Evolutionary conservation across 1,284 basidiomycete species (phyloP), one percentile per base, ranked within the genome.

Genomic region (Papiliotrema terrestris): DNA sequence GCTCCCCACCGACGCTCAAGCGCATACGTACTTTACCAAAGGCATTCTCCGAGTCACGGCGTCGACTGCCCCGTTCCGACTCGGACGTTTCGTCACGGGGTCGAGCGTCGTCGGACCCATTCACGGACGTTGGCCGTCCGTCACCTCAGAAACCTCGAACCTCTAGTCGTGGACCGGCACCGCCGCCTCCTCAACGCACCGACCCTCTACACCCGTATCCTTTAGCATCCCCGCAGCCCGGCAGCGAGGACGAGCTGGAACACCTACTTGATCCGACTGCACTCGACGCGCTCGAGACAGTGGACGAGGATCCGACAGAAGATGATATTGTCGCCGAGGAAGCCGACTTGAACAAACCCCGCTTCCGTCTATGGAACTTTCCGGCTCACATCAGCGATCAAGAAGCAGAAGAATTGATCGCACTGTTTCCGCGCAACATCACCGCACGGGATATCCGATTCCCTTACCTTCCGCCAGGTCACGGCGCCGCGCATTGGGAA

Each of bases 331-430:
- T 63, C 2, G 58, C 57, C 6, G 69, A 71, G 41, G 72, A 71
- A 44, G 63, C 66, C 2, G 72, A 73, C 39, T 60, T 74, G 20
- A 68, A 71, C 49, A 45, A 56, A 23, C 66, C 71, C 2, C 63
- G 72, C 4, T 68, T 71, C 51, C 57, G 72, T 43, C 48, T 76
- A 17, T 76, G 74, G 74, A 59, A 56, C 0, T 72, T 74, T 51
- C 74, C 74, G 2, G 50, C 54, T 2, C 70, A 74, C 55, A 65
- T 76, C 29, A 56, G 45, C n/a, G 67, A 76, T 54, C 54, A 68
- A 42, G 72, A 76, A 51, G 58, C 62, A n/a, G 69, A 69, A 36
- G 22, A 41, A 2, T 56, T 75, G 44, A 45, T 68, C 22, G 25
- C 43, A 2, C 55, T 72, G 2, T 72, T 73, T 54, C 72, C 73